Conservation (phyloP, 1,139 yeast genomes). For the Saccharomyces hybrid region DNA sequence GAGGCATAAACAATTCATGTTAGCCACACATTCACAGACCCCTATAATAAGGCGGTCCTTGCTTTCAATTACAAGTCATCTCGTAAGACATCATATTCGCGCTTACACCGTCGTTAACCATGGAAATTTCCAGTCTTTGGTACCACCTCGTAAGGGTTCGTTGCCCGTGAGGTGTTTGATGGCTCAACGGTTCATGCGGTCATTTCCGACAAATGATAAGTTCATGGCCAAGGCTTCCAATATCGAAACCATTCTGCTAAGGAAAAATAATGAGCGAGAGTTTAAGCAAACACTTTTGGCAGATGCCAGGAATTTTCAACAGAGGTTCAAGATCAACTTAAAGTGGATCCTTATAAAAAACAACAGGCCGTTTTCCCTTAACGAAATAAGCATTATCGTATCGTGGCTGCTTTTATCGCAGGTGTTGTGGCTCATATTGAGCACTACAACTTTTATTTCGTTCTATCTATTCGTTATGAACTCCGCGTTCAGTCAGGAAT, state of each 20-base stretch:
- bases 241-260: conserved; percentile 22
- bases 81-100: background rate
- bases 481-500: conserved; percentile 36
- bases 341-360: conserved; percentile 53
- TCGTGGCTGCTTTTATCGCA: conserved; percentile 34
- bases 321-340: conserved; percentile 43
- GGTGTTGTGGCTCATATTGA: conserved; percentile 44
- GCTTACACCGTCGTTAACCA: background rate
- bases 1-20: background rate
- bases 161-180: background rate
- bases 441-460: conserved; percentile 59
- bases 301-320: conserved; percentile 39
- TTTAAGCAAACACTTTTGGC: conserved; percentile 37
- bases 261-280: conserved; percentile 22
- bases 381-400: conserved; percentile 51
- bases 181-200: background rate
- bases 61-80: background rate
- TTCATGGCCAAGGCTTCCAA: conserved; percentile 2
- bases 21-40: background rate
- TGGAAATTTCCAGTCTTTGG: background rate
- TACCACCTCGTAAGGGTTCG: background rate
- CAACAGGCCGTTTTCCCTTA: conserved; percentile 42
- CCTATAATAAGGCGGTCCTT: background rate
- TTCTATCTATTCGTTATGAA: conserved; percentile 43
- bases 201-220: background rate